phyloP scores from a whole-genome alignment of 2,329 filamentous ascomycete genomes.

The Didymella pinodella region DNA sequence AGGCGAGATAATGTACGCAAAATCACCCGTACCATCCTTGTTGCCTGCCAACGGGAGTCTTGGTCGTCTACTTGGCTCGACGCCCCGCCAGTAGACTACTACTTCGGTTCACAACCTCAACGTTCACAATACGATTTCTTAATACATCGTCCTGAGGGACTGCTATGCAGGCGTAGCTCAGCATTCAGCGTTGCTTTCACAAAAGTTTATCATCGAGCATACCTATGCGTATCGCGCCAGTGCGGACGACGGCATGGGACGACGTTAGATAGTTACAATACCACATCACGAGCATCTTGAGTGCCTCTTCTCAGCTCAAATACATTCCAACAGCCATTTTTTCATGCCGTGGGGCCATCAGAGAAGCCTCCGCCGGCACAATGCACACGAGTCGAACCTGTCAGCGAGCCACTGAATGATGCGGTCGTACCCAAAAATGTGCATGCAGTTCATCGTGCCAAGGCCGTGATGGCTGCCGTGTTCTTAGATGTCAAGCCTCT shows the following conservation, averaged over 20 bases:
- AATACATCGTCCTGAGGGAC: constrained; percentile 13
- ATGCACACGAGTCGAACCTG: background rate
- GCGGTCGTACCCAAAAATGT: background rate
- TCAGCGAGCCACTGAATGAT: background rate
- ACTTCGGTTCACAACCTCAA: constrained; percentile 7
- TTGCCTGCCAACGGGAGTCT: constrained; percentile 50
- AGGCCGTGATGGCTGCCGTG: background rate
- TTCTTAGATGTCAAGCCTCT: background rate
- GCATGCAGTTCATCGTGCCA: background rate
- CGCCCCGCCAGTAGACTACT: constrained; percentile 22
- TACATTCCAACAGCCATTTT: background rate
- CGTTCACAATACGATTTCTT: constrained; percentile 3
- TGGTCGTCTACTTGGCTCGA: constrained; percentile 46
- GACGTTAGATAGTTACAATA: constrained; percentile 11
- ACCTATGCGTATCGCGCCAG: constrained; percentile 22
- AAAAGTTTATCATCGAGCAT: constrained; percentile 17
- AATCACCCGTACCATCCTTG: constrained; percentile 43
- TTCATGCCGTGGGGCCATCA: too few species aligned
- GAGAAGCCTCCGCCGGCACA: background rate
- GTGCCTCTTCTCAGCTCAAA: background rate
- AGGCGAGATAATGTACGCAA: constrained; percentile 50
- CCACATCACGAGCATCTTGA: constrained; percentile 4
- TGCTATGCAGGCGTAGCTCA: constrained; percentile 26
- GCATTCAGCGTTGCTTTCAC: constrained; percentile 17
- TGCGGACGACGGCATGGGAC: constrained; percentile 20